Conservation (phyloP, 768 basidiomycete genomes). For the Kwoniella pini region DNA sequence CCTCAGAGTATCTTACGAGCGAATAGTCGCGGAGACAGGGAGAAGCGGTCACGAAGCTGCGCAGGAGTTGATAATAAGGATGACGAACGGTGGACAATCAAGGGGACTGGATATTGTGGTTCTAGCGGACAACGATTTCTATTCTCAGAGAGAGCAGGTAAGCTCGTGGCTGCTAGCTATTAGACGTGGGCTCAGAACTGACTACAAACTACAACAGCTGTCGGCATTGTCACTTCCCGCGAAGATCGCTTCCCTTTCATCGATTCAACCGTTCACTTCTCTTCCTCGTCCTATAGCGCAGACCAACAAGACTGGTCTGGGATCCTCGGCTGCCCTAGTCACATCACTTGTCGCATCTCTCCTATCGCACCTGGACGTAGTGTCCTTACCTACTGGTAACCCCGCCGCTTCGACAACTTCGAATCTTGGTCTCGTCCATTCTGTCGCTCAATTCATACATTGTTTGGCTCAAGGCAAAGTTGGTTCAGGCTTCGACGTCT, state of each 20-base stretch:
- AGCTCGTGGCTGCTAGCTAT: constrained; percentile 28
- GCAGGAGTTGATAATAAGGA: constrained; percentile 18
- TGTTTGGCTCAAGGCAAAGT: constrained; percentile 97
- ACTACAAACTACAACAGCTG: constrained; percentile 59
- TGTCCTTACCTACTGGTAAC: constrained; percentile 54
- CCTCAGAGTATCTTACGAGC: constrained; percentile 62
- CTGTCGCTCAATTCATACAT: constrained; percentile 90
- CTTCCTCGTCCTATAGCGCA: constrained; percentile 69
- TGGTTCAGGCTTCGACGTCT: constrained; percentile 95
- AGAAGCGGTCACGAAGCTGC: constrained; percentile 2
- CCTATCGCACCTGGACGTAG: constrained; percentile 70
- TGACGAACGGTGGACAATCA: constrained; percentile 7
- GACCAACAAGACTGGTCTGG: constrained; percentile 98
- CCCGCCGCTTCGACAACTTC: constrained; percentile 56
- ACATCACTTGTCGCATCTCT: constrained; percentile 88
- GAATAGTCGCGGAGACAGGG: constrained; percentile 3
- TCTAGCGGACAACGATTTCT: constrained; percentile 95
- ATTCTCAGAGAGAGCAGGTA: constrained; percentile 87
- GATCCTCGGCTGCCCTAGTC: constrained; percentile 94
- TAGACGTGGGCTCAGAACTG: neutral
- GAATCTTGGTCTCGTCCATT: constrained; percentile 68
- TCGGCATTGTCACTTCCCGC: constrained; percentile 64
- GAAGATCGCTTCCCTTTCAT: constrained; percentile 65
- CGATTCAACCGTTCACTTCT: constrained; percentile 73
- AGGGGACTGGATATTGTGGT: constrained; percentile 74